These are phyloP conservation scores for Xerocomus brunneocitrinus DNA, from an alignment of 768 basidiomycete species.

Conservation along the genomic window DNA sequence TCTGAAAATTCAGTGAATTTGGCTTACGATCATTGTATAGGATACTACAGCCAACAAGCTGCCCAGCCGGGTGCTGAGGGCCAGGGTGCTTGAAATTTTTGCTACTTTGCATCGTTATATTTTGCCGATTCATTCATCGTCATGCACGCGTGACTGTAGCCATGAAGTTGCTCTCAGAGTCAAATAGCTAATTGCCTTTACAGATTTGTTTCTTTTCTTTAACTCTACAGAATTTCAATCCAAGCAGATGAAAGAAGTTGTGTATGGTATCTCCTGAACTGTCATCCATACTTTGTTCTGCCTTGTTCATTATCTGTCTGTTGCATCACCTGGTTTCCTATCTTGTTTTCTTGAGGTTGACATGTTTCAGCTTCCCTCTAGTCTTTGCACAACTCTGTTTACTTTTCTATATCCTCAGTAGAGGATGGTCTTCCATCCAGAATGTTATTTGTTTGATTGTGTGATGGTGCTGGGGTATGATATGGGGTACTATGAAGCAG, in stretches of 20 bases:
- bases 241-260: slow-evolving; percentile 31
- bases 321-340: slow-evolving; percentile 14
- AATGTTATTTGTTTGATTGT: slow-evolving; percentile 20
- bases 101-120: slow-evolving; percentile 24
- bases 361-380: slow-evolving; percentile 17
- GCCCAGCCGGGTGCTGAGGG: slow-evolving; percentile 58
- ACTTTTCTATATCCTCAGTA: slow-evolving; percentile 28
- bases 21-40: slow-evolving; percentile 36
- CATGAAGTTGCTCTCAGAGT: slow-evolving; percentile 22
- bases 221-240: slow-evolving; percentile 29
- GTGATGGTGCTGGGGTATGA: slow-evolving; percentile 19
- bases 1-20: not conserved
- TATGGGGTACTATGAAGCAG: slow-evolving; percentile 13
- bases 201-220: slow-evolving; percentile 21
- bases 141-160: slow-evolving; percentile 33
- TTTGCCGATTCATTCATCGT: slow-evolving; percentile 21
- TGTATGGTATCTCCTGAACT: slow-evolving; percentile 32
- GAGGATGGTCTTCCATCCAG: slow-evolving; percentile 28
- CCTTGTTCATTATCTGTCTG: slow-evolving; percentile 20
- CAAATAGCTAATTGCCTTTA: slow-evolving; percentile 16
- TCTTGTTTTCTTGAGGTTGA: slow-evolving; percentile 26
- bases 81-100: slow-evolving; percentile 31
- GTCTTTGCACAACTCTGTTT: slow-evolving; percentile 16
- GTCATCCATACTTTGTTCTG: slow-evolving; percentile 28
- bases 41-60: slow-evolving; percentile 79